Evolutionary conservation across 768 basidiomycete species (phyloP).

Genomic region (Butyriboletus loyo): DNA sequence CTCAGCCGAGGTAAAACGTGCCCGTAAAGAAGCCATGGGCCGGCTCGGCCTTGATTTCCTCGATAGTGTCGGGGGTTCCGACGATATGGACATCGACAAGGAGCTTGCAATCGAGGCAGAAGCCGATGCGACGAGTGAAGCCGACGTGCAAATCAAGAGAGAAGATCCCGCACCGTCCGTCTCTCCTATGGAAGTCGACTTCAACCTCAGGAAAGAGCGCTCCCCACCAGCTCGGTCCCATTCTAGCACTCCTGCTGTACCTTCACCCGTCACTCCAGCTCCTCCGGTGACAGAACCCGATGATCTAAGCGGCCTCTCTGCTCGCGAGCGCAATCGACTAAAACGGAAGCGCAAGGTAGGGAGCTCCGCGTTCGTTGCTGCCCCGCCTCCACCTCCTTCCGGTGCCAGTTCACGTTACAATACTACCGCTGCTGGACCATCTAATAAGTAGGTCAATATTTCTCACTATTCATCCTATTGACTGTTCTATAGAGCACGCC

Average conservation of each 20-base stretch:
- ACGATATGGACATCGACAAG: conserved; percentile 84
- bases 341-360: conserved; percentile 94
- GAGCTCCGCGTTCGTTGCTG: conserved; percentile 76
- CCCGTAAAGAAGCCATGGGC: conserved; percentile 85
- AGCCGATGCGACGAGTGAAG: conserved; percentile 43
- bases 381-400: conserved; percentile 60
- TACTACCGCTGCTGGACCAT: conserved; percentile 51
- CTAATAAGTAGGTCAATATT: conserved; percentile 50
- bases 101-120: conserved; percentile 66
- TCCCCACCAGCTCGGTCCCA: conserved; percentile 41
- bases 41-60: conserved; percentile 86
- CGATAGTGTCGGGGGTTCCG: conserved; percentile 62
- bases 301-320: conserved; percentile 65
- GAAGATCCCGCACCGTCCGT: conserved; percentile 35
- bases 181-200: conserved; percentile 47
- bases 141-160: conserved; percentile 37
- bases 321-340: conserved; percentile 88
- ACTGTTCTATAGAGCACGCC: conserved; percentile 53
- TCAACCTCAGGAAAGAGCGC: conserved; percentile 38
- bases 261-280: conserved; percentile 46
- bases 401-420: conserved; percentile 58
- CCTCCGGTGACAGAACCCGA: conserved; percentile 36
- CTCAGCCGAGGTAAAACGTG: conserved; percentile 78
- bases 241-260: conserved; percentile 43
- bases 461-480: conserved; percentile 3